Percentiles rank a stretch among this genome's conserved stretches.
Evolutionary conservation across 1,284 basidiomycete genomes (phyloP).

Genomic region (Acaromyces ingoldii): DNA sequence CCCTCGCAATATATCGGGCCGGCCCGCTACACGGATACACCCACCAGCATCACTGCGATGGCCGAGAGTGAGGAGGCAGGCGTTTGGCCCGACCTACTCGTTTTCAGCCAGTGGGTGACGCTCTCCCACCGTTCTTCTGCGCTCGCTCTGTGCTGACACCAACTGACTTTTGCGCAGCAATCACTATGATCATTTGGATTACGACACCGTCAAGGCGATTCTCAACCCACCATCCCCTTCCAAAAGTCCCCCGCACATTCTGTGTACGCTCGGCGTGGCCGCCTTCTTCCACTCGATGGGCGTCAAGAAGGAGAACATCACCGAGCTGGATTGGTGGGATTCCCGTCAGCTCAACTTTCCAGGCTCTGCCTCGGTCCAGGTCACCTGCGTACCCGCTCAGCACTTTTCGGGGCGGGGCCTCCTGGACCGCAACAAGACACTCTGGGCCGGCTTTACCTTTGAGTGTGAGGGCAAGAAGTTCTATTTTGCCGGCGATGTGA

Average conservation of each 20-base stretch:
- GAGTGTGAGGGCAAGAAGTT: conserved; percentile 21
- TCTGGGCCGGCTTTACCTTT: conserved; percentile 39
- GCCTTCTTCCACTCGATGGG: conserved; percentile 26
- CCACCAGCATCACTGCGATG: conserved; percentile 28
- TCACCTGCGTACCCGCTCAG: conserved; percentile 38
- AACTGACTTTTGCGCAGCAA: conserved; percentile 16
- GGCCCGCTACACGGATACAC: conserved; percentile 25
- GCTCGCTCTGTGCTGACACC: no score
- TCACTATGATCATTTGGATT: conserved; percentile 41
- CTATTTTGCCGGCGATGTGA: conserved; percentile 31
- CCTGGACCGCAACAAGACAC: conserved; percentile 24
- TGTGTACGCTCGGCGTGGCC: conserved; percentile 32
- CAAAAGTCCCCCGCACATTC: conserved; percentile 22
- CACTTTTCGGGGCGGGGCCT: conserved; percentile 26
- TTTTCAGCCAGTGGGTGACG: conserved; percentile 25
- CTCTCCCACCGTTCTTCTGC: no score
- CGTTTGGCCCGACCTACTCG: conserved; percentile 33
- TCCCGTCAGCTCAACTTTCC: neutral
- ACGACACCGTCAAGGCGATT: conserved; percentile 25
- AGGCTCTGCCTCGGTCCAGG: conserved; percentile 9
- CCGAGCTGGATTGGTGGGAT: conserved; percentile 43
- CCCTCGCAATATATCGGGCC: conserved; percentile 37
- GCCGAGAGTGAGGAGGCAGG: conserved; percentile 13
- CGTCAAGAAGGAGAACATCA: conserved; percentile 17
- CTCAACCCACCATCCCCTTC: conserved; percentile 7